phyloP scores from a whole-genome alignment of 345 rosid species.

The Bretschneidera sinensis region DNA sequence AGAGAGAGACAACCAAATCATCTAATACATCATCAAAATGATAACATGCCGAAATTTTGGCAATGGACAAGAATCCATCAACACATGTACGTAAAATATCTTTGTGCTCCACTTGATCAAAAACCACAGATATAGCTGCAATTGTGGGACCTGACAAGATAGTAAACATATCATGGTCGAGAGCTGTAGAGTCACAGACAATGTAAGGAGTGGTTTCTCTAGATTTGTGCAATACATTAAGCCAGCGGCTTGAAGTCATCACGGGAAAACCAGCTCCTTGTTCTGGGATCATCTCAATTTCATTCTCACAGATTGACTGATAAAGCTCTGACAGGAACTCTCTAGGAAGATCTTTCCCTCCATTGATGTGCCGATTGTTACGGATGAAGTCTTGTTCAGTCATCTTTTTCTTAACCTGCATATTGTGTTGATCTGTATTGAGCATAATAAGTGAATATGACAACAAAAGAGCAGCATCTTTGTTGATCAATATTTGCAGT shows the following conservation, averaged over 20 bases:
- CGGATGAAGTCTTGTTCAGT: constrained; percentile 71
- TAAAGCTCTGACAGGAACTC: constrained; percentile 65
- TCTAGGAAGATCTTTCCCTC: constrained; percentile 67
- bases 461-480: constrained; percentile 64
- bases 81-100: constrained; percentile 53
- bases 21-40: constrained; percentile 53
- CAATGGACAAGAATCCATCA: constrained; percentile 66
- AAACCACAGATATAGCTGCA: constrained; percentile 74
- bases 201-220: constrained; percentile 53
- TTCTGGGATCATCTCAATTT: constrained; percentile 65
- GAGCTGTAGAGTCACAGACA: constrained; percentile 43
- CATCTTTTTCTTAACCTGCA: constrained; percentile 75
- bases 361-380: constrained; percentile 63
- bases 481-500: constrained; percentile 47
- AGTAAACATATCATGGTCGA: constrained; percentile 63
- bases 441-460: constrained; percentile 74
- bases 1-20: constrained; percentile 63
- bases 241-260: constrained; percentile 67
- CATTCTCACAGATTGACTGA: constrained; percentile 62
- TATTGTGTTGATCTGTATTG: constrained; percentile 75
- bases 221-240: constrained; percentile 59
- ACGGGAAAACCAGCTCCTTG: constrained; percentile 49
- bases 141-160: constrained; percentile 57
- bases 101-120: constrained; percentile 68
- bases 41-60: constrained; percentile 57